Percentiles rank a stretch among this genome's conserved stretches.
phyloP scores from a whole-genome alignment of 2,329 filamentous ascomycete species.

The Hypocrella siamensis region DNA sequence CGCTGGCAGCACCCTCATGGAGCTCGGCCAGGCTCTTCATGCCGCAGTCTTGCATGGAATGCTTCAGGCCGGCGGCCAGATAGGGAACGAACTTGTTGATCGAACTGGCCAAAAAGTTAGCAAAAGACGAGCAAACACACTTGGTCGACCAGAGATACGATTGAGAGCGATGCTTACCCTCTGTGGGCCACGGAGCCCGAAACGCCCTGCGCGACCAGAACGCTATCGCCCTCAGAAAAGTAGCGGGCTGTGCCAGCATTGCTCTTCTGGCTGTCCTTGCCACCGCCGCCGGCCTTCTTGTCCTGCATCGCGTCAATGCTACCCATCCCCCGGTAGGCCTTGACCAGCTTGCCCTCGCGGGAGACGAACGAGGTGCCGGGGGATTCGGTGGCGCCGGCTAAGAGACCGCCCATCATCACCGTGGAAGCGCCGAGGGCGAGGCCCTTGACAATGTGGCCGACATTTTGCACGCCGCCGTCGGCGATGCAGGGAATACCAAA shows the following conservation, averaged over 20 bases:
- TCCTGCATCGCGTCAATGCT: slow-evolving; percentile 99
- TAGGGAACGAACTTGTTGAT: slow-evolving; percentile 94
- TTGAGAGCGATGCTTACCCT: slow-evolving; percentile 25
- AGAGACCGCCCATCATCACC: slow-evolving; percentile 98
- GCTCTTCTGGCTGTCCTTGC: slow-evolving; percentile 58
- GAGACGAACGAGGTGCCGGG: slow-evolving; percentile 94
- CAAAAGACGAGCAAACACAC: neutral
- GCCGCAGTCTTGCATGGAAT: slow-evolving; percentile 92
- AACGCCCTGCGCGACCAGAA: slow-evolving; percentile 93
- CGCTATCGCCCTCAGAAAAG: slow-evolving; percentile 91
- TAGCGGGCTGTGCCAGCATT: slow-evolving; percentile 96
- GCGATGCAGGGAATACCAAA: slow-evolving; percentile 98
- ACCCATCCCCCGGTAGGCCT: slow-evolving; percentile 98
- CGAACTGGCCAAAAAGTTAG: slow-evolving; percentile 36
- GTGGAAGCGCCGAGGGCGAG: slow-evolving; percentile 86
- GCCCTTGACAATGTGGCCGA: slow-evolving; percentile 98
- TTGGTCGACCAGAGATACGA: too few relatives aligned
- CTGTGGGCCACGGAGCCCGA: slow-evolving; percentile 71
- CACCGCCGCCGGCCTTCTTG: slow-evolving; percentile 74
- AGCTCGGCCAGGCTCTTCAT: slow-evolving; percentile 65
- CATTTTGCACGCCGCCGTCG: slow-evolving; percentile 94
- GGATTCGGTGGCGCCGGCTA: slow-evolving; percentile 94
- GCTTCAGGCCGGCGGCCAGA: slow-evolving; percentile 86
- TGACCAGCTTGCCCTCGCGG: slow-evolving; percentile 92
- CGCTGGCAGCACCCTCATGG: slow-evolving; percentile 57